Evolutionary conservation across 768 basidiomycete genomes (phyloP).

Genomic region (Lentinula boryana): DNA sequence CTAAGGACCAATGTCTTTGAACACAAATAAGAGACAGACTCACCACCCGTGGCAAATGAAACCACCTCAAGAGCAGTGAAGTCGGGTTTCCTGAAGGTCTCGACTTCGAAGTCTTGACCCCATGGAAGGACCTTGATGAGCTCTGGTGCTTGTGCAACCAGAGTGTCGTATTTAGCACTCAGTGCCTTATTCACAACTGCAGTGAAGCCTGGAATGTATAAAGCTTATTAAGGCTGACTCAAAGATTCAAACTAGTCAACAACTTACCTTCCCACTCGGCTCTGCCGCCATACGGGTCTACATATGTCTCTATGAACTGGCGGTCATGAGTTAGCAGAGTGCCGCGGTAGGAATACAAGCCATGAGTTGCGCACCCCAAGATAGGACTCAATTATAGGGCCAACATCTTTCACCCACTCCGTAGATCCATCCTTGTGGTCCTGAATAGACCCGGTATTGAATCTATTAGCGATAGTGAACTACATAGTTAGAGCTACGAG

Average conservation of each 20-base stretch:
- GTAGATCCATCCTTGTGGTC: conserved; percentile 74
- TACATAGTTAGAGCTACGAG: background rate
- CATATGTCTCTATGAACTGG: conserved; percentile 75
- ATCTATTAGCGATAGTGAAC: conserved; percentile 33
- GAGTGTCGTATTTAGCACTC: conserved; percentile 72
- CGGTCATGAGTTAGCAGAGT: background rate
- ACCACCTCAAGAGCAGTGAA: conserved; percentile 83
- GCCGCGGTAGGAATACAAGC: background rate
- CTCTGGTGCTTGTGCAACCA: conserved; percentile 72
- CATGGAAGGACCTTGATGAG: conserved; percentile 78
- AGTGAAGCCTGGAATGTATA: conserved; percentile 58
- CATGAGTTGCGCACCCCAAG: conserved; percentile 46
- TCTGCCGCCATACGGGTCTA: conserved; percentile 86
- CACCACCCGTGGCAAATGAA: conserved; percentile 79
- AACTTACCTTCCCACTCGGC: conserved; percentile 85
- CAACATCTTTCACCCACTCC: conserved; percentile 83
- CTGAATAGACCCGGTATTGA: conserved; percentile 71
- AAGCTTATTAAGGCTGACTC: conserved; percentile 3
- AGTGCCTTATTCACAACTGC: conserved; percentile 84
- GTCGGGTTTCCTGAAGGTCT: conserved; percentile 79
- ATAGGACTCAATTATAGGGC: conserved; percentile 85
- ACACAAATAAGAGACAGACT: conserved; percentile 10
- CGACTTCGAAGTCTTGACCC: conserved; percentile 65
- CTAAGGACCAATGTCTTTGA: background rate
- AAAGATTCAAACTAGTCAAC: background rate